Conservation (phyloP, 768 basidiomycete genomes). For the Amanita polypyramis region DNA sequence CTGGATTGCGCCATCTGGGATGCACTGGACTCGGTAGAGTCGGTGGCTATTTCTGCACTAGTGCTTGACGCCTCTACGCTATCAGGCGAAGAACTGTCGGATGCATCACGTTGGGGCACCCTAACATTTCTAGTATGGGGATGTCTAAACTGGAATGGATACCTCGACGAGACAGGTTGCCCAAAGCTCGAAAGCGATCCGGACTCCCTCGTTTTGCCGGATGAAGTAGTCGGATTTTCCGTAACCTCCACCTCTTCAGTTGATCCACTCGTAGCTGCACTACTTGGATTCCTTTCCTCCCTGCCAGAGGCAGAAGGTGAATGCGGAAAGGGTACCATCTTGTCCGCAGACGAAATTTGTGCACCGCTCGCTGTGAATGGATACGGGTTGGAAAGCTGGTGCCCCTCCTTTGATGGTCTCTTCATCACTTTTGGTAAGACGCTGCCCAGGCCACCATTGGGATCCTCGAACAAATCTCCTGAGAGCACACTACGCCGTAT, state of each 20-base stretch:
- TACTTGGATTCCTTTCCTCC: conserved; percentile 25
- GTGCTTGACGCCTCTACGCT: conserved; percentile 16
- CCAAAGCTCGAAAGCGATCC: conserved; percentile 83
- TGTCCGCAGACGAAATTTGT: conserved; percentile 50
- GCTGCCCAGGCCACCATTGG: conserved; percentile 15
- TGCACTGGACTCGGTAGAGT: conserved; percentile 28
- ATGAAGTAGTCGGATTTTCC: conserved; percentile 13
- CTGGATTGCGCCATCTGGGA: conserved; percentile 39
- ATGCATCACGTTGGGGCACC: not conserved
- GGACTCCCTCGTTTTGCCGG: conserved; percentile 35
- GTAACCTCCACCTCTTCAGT: conserved; percentile 12
- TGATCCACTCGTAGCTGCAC: conserved; percentile 11
- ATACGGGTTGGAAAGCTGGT: conserved; percentile 47
- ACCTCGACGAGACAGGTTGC: conserved; percentile 49
- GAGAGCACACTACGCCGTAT: conserved; percentile 50
- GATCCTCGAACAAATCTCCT: conserved; percentile 55
- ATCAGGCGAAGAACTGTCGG: not conserved
- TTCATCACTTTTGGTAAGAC: conserved; percentile 23
- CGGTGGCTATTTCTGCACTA: conserved; percentile 18
- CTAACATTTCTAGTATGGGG: conserved; percentile 15
- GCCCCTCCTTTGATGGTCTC: conserved; percentile 36
- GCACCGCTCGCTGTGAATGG: conserved; percentile 57
- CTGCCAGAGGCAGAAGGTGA: conserved; percentile 22
- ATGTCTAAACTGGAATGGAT: conserved; percentile 59
- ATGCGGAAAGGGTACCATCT: conserved; percentile 63